phyloP scores from a whole-genome alignment of 1,284 basidiomycete species.

The Ceratobasidium sp. region DNA sequence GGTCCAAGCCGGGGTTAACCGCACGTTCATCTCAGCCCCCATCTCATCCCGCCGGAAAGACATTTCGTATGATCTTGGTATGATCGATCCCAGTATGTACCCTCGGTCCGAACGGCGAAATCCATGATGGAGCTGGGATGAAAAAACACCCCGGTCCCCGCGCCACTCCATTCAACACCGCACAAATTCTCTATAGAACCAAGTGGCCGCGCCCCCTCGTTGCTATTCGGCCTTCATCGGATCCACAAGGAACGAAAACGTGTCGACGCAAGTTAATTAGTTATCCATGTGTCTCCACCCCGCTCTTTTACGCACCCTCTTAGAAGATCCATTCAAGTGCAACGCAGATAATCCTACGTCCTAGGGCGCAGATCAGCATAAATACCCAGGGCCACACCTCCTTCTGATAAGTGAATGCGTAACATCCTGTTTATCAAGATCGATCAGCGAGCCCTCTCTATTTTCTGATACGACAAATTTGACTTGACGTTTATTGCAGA shows the following conservation, averaged over 20 bases:
- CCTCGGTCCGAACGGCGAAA: neutral
- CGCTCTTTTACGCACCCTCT: neutral
- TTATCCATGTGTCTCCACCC: neutral
- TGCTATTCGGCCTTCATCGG: conserved; percentile 26
- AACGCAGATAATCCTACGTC: too few relatives aligned
- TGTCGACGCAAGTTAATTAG: neutral
- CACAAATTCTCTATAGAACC: neutral
- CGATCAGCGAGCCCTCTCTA: neutral
- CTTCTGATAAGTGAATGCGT: conserved; percentile 15
- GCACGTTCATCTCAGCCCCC: too few relatives aligned
- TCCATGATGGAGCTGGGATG: too few relatives aligned
- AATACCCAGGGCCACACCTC: neutral
- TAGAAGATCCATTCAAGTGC: neutral
- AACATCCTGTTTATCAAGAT: conserved; percentile 10
- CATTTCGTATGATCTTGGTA: conserved; percentile 22
- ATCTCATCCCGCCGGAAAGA: neutral
- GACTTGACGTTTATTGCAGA: too few relatives aligned
- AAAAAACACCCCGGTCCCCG: neutral
- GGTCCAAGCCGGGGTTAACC: too few relatives aligned
- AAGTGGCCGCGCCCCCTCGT: too few relatives aligned
- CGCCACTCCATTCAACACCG: neutral
- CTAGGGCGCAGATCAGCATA: neutral
- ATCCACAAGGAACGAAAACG: neutral
- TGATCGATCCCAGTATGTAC: neutral
- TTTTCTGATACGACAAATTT: neutral